These are phyloP conservation scores for Grosmannia huntii DNA, from an alignment of 2,329 filamentous ascomycete genomes.

Conservation along the genomic window DNA sequence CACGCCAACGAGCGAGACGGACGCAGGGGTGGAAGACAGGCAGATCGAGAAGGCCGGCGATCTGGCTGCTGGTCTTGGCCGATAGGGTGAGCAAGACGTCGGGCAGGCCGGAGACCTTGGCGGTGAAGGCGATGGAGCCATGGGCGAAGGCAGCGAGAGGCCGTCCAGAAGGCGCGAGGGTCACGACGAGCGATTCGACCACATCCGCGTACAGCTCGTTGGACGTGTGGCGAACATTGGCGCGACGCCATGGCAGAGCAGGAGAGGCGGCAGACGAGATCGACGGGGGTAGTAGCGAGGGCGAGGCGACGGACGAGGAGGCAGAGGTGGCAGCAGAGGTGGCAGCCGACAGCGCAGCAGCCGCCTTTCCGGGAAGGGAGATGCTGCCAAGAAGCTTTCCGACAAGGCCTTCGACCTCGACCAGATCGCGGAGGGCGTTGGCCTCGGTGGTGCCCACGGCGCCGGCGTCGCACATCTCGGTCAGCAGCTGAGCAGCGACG, in stretches of 20 bases:
- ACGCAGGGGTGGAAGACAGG: slow-evolving; percentile 97
- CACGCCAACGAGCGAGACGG: slow-evolving; percentile 76
- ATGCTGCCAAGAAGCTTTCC: slow-evolving; percentile 82
- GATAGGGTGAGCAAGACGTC: slow-evolving; percentile 75
- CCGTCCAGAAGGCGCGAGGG: slow-evolving; percentile 77
- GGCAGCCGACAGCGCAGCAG: slow-evolving; percentile 2
- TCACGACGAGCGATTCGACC: slow-evolving; percentile 78
- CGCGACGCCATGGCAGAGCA: slow-evolving; percentile 72
- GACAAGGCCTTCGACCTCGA: slow-evolving; percentile 84
- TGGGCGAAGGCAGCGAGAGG: slow-evolving; percentile 78
- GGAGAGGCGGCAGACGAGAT: slow-evolving; percentile 26
- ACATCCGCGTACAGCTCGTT: slow-evolving; percentile 97
- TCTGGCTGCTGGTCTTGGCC: slow-evolving; percentile 57
- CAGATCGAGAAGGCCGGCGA: slow-evolving; percentile 64
- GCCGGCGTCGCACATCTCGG: slow-evolving; percentile 93
- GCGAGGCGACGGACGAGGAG: background rate
- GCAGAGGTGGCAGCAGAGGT: background rate
- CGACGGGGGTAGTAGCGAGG: background rate
- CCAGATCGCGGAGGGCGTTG: slow-evolving; percentile 80
- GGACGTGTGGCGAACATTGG: slow-evolving; percentile 88
- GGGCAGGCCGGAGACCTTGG: slow-evolving; percentile 87
- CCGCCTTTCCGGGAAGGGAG: slow-evolving; percentile 54
- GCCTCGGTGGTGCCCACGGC: slow-evolving; percentile 79
- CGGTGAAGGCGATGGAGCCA: slow-evolving; percentile 87
- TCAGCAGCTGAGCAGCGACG: slow-evolving; percentile 82